Conservation (phyloP, 2,329 filamentous ascomycete genomes). For the Xylariaceae sp. region DNA sequence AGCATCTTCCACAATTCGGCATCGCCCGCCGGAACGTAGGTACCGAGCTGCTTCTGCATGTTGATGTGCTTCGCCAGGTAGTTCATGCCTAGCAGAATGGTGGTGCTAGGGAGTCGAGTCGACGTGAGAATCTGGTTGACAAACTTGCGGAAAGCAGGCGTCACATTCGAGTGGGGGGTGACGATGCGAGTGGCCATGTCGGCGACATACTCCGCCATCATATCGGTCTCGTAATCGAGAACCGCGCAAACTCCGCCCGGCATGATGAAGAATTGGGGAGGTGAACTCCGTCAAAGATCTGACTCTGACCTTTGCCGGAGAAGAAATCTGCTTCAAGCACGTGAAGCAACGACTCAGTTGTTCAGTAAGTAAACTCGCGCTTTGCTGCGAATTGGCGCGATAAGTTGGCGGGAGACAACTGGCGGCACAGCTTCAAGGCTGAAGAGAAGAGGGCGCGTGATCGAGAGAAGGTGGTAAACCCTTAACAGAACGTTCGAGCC, state of each 20-base stretch:
- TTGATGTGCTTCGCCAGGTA: slow-evolving; percentile 82
- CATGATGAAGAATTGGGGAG: slow-evolving; percentile 44
- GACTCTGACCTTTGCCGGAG: slow-evolving; percentile 30
- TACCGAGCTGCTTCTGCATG: slow-evolving; percentile 55
- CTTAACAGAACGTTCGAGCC: slow-evolving; percentile 37
- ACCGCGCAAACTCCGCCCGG: slow-evolving; percentile 85
- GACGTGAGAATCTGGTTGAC: slow-evolving; percentile 86
- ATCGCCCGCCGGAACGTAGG: slow-evolving; percentile 52
- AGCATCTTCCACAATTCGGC: slow-evolving; percentile 83
- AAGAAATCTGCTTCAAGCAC: slow-evolving; percentile 39
- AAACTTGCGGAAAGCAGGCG: slow-evolving; percentile 80
- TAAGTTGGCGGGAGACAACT: slow-evolving; percentile 24
- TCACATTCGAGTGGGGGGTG: slow-evolving; percentile 49
- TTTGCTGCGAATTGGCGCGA: background rate
- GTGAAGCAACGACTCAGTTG: slow-evolving; percentile 30
- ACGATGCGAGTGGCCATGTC: slow-evolving; percentile 69
- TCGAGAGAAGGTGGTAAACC: slow-evolving; percentile 25
- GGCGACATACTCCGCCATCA: slow-evolving; percentile 92
- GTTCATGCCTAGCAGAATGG: slow-evolving; percentile 84
- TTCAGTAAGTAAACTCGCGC: slow-evolving; percentile 12
- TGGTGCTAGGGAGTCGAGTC: slow-evolving; percentile 83
- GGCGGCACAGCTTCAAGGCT: slow-evolving; percentile 33
- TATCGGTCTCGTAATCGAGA: slow-evolving; percentile 93
- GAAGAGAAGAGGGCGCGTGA: slow-evolving; percentile 32
- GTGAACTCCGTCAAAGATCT: slow-evolving; percentile 28